These are phyloP conservation scores for Ophioceras dolichostomum DNA, from an alignment of 2,329 filamentous ascomycete species.

Conservation along the genomic window DNA sequence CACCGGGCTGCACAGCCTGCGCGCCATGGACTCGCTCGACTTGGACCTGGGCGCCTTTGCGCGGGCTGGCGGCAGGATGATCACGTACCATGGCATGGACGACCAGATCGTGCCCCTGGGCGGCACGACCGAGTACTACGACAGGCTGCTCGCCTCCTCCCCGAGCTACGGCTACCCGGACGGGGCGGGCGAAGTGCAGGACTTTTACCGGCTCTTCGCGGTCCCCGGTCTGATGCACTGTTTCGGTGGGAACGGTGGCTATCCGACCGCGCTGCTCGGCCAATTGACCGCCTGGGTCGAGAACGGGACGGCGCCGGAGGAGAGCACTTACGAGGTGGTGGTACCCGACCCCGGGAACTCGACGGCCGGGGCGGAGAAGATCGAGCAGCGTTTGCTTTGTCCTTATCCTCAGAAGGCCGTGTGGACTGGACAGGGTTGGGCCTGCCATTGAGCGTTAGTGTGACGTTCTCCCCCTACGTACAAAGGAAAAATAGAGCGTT, in stretches of 20 bases:
- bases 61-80: conserved; percentile 29
- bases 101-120: conserved; percentile 8
- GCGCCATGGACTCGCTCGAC: conserved; percentile 12
- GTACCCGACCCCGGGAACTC: too few species aligned
- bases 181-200: too few species aligned
- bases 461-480: too few species aligned
- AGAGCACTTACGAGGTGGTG: background rate
- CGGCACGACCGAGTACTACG: conserved; percentile 10
- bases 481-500: too few species aligned
- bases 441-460: too few species aligned
- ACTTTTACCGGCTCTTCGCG: conserved; percentile 19
- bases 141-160: conserved; percentile 9
- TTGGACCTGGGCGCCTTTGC: conserved; percentile 32
- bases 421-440: too few species aligned
- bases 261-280: conserved; percentile 13
- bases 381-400: conserved; percentile 25
- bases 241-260: conserved; percentile 12
- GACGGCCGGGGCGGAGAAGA: background rate
- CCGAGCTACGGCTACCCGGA: too few species aligned
- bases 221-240: conserved; percentile 21
- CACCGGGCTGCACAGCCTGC: conserved; percentile 3
- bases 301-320: conserved; percentile 6
- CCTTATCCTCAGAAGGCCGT: conserved; percentile 16
- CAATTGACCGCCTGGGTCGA: conserved; percentile 17
- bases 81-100: conserved; percentile 31